Evolutionary conservation across 768 basidiomycete genomes (phyloP).

Genomic region (Rhodosporidiobolus sp.): DNA sequence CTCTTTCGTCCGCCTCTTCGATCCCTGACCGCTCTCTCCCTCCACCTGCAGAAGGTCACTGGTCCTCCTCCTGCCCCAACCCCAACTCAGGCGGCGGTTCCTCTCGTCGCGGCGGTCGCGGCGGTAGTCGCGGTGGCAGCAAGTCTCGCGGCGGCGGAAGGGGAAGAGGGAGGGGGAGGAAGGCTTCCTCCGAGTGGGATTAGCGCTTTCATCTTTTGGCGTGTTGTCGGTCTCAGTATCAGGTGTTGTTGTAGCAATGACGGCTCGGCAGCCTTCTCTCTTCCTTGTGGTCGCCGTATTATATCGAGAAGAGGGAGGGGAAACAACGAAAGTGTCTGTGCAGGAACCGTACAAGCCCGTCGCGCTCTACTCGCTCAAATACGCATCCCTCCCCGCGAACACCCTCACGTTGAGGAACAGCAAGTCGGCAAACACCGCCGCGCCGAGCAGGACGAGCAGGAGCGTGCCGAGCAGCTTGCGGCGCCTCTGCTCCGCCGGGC

Average conservation of each 20-base stretch:
- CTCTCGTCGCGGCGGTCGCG: neutral
- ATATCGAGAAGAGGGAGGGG: neutral
- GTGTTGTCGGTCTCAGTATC: too few relatives aligned
- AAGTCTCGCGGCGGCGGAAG: neutral
- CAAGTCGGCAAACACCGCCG: conserved; percentile 12
- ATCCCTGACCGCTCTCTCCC: neutral
- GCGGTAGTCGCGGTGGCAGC: neutral
- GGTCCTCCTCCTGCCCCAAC: conserved; percentile 45
- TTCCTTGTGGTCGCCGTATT: neutral
- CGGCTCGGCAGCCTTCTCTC: neutral
- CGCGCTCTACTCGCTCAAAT: conserved; percentile 8
- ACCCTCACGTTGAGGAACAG: conserved; percentile 18
- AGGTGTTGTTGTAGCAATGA: neutral
- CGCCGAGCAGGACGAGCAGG: neutral
- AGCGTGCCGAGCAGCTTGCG: neutral
- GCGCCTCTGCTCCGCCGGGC: neutral
- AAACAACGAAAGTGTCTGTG: neutral
- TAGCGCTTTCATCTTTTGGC: neutral
- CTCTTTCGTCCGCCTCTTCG: neutral
- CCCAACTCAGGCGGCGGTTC: neutral
- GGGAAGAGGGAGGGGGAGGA: neutral
- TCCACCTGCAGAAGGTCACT: conserved; percentile 45
- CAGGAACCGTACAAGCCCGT: too few relatives aligned
- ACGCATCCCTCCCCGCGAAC: conserved; percentile 6
- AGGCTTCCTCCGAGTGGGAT: neutral